phyloP scores from a whole-genome alignment of 148 eudicot genomes.

The Bassia scoparia region DNA sequence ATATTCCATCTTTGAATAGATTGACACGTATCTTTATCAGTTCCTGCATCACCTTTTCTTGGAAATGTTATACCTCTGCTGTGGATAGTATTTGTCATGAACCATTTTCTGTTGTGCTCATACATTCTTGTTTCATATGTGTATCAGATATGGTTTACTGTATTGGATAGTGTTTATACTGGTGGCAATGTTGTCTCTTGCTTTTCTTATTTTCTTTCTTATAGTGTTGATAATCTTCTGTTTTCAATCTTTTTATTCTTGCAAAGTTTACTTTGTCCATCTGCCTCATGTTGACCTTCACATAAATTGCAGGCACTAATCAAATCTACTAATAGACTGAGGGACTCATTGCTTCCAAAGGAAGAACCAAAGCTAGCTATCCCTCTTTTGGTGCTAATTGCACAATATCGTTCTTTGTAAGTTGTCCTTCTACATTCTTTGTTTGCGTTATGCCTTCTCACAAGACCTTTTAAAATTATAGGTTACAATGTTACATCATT shows the following conservation, averaged over 20 bases:
- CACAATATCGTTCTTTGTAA: conserved; percentile 96
- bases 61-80: not conserved
- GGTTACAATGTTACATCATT: too few relatives aligned
- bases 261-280: not conserved
- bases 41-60: not conserved
- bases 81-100: not conserved
- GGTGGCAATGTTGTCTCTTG: too few relatives aligned
- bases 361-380: conserved; percentile 91
- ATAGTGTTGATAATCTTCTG: not conserved
- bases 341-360: conserved; percentile 86
- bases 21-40: not conserved
- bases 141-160: not conserved
- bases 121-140: not conserved
- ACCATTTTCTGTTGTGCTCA: too few relatives aligned
- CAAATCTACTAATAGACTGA: conserved; percentile 87
- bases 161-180: not conserved
- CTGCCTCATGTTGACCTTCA: not conserved
- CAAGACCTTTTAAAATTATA: too few relatives aligned
- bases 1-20: too few relatives aligned
- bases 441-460: not conserved
- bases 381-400: conserved; percentile 89
- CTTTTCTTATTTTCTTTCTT: not conserved
- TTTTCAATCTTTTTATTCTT: not conserved
- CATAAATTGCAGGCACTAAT: conserved; percentile 60
- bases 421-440: conserved; percentile 17